Percentiles rank a stretch among this genome's conserved stretches.
phyloP scores from a whole-genome alignment of 345 rosid species.

The Lumnitzera littorea region DNA sequence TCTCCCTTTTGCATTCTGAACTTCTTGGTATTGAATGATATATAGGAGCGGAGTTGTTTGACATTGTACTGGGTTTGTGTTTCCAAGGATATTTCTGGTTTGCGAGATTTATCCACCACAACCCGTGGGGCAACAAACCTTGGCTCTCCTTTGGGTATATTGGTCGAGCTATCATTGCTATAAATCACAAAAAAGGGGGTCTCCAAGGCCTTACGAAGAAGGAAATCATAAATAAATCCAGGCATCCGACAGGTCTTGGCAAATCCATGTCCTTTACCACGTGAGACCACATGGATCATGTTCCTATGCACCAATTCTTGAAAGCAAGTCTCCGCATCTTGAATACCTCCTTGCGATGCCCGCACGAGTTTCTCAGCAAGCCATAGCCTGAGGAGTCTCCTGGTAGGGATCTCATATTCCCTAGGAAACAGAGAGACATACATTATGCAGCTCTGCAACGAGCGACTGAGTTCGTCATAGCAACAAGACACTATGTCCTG shows the following conservation, averaged over 20 bases:
- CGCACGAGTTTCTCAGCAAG: slow-evolving; percentile 18
- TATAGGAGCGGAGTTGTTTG: background rate
- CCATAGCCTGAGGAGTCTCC: no score
- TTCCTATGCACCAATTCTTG: slow-evolving; percentile 15
- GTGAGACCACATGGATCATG: slow-evolving; percentile 16
- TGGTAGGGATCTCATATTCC: no score
- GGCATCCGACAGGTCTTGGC: slow-evolving; percentile 22
- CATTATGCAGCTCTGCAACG: slow-evolving; percentile 16
- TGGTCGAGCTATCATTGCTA: no score
- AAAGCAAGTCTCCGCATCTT: slow-evolving; percentile 5
- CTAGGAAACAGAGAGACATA: slow-evolving; percentile 28
- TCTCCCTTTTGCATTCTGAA: slow-evolving; percentile 13
- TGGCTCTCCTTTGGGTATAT: no score
- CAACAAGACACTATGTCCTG: background rate
- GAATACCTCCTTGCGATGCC: slow-evolving; percentile 19
- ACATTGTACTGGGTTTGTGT: background rate
- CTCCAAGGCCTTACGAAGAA: background rate
- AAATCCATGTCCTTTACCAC: slow-evolving; percentile 9
- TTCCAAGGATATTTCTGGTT: slow-evolving; percentile 13
- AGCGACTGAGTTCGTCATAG: slow-evolving; percentile 8
- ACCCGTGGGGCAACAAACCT: no score
- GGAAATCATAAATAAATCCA: no score
- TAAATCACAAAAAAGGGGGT: slow-evolving; percentile 1
- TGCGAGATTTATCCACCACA: background rate
- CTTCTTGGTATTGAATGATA: slow-evolving; percentile 3